Percentiles rank a stretch among this genome's conserved stretches.
phyloP scores from a whole-genome alignment of 257 asterid species.

The Nyctanthes arbortristis region DNA sequence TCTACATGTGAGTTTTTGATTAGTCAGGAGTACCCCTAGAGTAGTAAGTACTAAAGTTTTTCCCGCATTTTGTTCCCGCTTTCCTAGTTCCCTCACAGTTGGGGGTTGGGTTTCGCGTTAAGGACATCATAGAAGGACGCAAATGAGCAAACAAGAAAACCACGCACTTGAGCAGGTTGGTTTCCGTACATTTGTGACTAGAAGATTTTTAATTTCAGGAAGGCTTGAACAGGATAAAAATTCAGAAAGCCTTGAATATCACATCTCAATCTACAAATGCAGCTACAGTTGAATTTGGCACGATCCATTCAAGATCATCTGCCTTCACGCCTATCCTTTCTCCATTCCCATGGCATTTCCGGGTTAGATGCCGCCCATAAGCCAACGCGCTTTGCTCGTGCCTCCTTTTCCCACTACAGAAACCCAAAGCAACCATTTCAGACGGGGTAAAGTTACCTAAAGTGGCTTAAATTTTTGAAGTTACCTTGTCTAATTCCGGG shows the following conservation, averaged over 20 bases:
- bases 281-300: neutral
- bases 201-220: too few relatives aligned
- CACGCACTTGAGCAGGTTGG: too few relatives aligned
- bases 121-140: neutral
- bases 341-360: constrained; percentile 99
- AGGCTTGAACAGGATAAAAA: too few relatives aligned
- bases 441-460: neutral
- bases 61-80: too few relatives aligned
- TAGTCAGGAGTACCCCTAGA: too few relatives aligned
- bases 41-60: too few relatives aligned
- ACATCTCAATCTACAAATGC: too few relatives aligned
- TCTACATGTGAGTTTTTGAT: too few relatives aligned
- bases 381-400: constrained; percentile 75
- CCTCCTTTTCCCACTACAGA: constrained; percentile 85
- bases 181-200: too few relatives aligned
- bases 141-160: neutral
- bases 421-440: neutral
- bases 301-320: constrained; percentile 26
- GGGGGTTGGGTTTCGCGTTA: too few relatives aligned
- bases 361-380: constrained; percentile 80
- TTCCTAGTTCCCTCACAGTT: too few relatives aligned
- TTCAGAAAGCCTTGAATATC: too few relatives aligned
- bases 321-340: constrained; percentile 78
- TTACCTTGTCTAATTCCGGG: constrained; percentile 72
- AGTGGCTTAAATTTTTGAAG: neutral